Evolutionary conservation across 305 asterid species (phyloP), one percentile per base, ranked within the genome.

Genomic region (Fraxinus albicans): DNA sequence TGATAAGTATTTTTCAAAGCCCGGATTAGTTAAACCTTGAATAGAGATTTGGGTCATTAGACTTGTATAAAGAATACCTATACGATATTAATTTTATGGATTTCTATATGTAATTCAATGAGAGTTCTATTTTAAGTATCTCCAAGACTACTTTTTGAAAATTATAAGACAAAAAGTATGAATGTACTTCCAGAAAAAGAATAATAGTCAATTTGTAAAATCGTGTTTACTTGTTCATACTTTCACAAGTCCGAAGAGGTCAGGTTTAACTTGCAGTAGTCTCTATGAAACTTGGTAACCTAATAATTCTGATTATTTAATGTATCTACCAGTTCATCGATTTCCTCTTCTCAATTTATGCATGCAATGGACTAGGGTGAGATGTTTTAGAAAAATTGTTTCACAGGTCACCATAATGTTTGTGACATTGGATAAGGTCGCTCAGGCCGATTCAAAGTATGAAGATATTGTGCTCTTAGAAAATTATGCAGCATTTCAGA

Each of bases 401-500:
- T 92, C 87, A 86, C 98, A 97, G 99, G 98, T 97, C 80, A 92
- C 95, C 3, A 92, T 96, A 87, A 97, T 97, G 99, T 97, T 97
- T 89, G 97, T 89, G 83, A 97, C 99, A 53, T 83, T 97, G 93
- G 99, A 95, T 85, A 97, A 93, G 88, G 94, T 95, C 88, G 95
- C 98, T 83, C 97, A 94, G 87, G 90, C 95, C 79, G 99, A 95
- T 80, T 90, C 91, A 34, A 97, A 91, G 85, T 90, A 93, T 88
- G 91, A 97, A 73, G 99, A 95, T 86, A 91, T 97, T 88, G 80
- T 95, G 84, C 99, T 97, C 40, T 86, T 95, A 88, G 99, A 97
- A 89, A 97, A 97, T 91, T 97, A 95, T 90, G 99, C 99, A 4
- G 97, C 99, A 81, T 97, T 97, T 83, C 99, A 97, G 88, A 97